These are phyloP conservation scores for Fusarium sp. DNA, from an alignment of 2,329 filamentous ascomycete species.

Conservation along the genomic window DNA sequence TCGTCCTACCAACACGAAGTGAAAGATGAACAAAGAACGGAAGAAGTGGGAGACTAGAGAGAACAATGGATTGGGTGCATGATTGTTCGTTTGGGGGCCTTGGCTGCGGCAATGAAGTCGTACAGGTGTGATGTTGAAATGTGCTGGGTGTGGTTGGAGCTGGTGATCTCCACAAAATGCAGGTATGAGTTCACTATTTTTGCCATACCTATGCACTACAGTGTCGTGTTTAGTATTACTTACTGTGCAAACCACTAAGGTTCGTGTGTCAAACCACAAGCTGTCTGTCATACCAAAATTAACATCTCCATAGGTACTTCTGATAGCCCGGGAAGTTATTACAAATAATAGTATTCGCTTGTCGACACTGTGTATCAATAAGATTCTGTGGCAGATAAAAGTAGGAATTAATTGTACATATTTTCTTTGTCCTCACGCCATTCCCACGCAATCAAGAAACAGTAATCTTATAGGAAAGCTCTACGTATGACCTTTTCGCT, in stretches of 20 bases:
- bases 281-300: background rate
- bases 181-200: slow-evolving; percentile 26
- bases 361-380: background rate
- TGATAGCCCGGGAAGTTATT: background rate
- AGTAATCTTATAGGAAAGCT: background rate
- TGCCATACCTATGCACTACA: background rate
- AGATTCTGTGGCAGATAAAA: background rate
- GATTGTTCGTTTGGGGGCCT: slow-evolving; percentile 1
- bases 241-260: background rate
- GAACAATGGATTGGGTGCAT: background rate
- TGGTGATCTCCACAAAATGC: slow-evolving; percentile 32
- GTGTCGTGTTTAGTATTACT: background rate
- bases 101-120: slow-evolving; percentile 4
- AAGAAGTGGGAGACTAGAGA: background rate
- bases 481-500: background rate
- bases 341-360: background rate
- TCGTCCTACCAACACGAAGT: background rate
- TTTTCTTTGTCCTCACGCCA: background rate
- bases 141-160: slow-evolving; percentile 8
- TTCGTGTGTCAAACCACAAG: background rate
- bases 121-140: slow-evolving; percentile 27
- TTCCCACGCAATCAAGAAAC: background rate
- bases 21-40: background rate
- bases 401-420: background rate
- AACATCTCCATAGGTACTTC: background rate